phyloP scores from a whole-genome alignment of 495 filamentous ascomycete species.

The Astrothelium subdiscretum region DNA sequence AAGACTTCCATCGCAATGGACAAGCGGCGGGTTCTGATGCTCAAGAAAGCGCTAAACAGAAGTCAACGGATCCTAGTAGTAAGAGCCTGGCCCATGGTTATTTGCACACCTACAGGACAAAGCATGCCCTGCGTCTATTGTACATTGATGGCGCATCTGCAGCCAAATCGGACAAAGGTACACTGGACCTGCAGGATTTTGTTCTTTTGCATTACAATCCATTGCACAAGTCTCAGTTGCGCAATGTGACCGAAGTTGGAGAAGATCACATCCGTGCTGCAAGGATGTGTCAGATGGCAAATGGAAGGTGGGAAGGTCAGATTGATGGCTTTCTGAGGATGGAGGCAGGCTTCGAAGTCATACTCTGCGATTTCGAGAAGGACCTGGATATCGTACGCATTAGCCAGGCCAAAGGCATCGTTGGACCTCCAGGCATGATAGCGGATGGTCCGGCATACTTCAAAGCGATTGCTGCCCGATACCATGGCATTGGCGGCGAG shows the following conservation, averaged over 20 bases:
- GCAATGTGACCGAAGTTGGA: constrained; percentile 11
- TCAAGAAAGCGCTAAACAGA: constrained; percentile 2
- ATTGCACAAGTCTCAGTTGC: constrained; percentile 4
- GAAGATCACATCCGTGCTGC: constrained; percentile 36
- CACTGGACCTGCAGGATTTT: constrained; percentile 48
- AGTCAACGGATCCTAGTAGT: not conserved
- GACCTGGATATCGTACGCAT: constrained; percentile 12
- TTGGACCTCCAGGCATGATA: constrained; percentile 1
- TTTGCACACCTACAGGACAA: constrained; percentile 43
- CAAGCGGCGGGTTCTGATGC: not conserved
- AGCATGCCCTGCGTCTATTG: constrained; percentile 39
- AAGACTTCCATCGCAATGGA: constrained; percentile 8
- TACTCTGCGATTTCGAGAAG: constrained; percentile 46
- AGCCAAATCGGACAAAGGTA: constrained; percentile 47
- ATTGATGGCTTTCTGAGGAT: constrained; percentile 54
- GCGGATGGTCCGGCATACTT: constrained; percentile 2
- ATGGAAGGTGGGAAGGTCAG: constrained; percentile 34
- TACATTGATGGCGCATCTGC: constrained; percentile 54
- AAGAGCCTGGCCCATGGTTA: constrained; percentile 30
- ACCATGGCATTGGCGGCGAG: constrained; percentile 43
- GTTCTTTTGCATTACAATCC: constrained; percentile 31
- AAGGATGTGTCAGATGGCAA: constrained; percentile 38
- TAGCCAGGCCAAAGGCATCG: constrained; percentile 5
- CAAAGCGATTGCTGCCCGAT: constrained; percentile 39
- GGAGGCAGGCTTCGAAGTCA: constrained; percentile 60